Percentiles rank a stretch among this genome's conserved stretches.
Evolutionary conservation across 164 flowering plant genomes (phyloP).

Genomic region (Houttuynia cordata): DNA sequence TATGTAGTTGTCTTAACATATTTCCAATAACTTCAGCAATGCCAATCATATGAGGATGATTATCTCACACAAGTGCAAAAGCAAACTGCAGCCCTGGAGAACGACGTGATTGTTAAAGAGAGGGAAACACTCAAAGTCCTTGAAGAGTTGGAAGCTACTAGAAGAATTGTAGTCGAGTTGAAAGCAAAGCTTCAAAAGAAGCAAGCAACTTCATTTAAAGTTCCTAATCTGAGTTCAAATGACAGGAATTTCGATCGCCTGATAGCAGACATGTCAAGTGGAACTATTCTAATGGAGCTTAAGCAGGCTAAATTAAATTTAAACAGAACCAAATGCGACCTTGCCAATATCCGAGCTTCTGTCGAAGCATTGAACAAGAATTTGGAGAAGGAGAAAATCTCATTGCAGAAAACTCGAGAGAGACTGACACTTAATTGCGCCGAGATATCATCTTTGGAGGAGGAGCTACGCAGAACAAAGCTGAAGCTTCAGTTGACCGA

Average conservation of each 20-base stretch:
- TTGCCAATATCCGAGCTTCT: constrained; percentile 61
- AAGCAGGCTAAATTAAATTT: constrained; percentile 83
- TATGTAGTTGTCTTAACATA: not conserved
- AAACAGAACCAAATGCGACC: constrained; percentile 54
- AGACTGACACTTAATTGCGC: constrained; percentile 49
- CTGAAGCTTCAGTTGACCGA: constrained; percentile 33
- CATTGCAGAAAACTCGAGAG: constrained; percentile 66
- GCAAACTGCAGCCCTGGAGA: constrained; percentile 52
- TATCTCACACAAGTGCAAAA: constrained; percentile 28
- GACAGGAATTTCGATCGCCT: constrained; percentile 4
- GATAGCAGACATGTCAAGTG: constrained; percentile 13
- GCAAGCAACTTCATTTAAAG: constrained; percentile 25
- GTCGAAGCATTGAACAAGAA: constrained; percentile 59
- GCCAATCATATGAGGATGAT: constrained; percentile 14
- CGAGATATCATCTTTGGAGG: constrained; percentile 53
- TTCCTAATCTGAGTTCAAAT: constrained; percentile 9
- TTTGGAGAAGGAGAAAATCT: constrained; percentile 54
- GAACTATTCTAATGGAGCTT: constrained; percentile 49
- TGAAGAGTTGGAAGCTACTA: constrained; percentile 70
- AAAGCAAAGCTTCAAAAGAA: constrained; percentile 56
- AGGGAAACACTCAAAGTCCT: constrained; percentile 71
- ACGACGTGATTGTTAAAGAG: constrained; percentile 65
- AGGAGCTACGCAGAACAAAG: constrained; percentile 48
- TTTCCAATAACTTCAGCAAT: constrained; percentile 24
- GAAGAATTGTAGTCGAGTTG: constrained; percentile 49